Evolutionary conservation across 176 grass and related monocot species (phyloP), one percentile per base, ranked within the genome.

Genomic region (Aegilops sharonensis): DNA sequence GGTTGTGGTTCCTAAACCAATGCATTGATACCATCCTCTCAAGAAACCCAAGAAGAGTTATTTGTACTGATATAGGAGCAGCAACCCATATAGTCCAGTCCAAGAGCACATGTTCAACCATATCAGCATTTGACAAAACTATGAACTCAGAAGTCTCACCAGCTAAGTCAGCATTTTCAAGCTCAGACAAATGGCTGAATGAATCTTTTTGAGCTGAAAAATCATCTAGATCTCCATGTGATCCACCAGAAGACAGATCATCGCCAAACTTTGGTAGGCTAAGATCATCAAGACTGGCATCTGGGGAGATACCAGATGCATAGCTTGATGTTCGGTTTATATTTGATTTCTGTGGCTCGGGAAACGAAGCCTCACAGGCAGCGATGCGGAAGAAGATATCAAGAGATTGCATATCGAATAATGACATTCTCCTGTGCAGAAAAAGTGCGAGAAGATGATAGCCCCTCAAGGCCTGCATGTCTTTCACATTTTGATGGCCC

Each of bases 21-120:
- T 99, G 97, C 97, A 99, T 99, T 25, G 94, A 99, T 80, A 99
- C 97, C 97, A 99, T 94, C 81, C 94, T 95, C 86, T 99, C 97
- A 5, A 99, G 92, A 93, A 99, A 99, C 68, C 87, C 90, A 66
- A 99, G 94, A 80, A 99, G 90, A 68, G 97, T 92, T 83, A 99
- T 99, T 88, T 99, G 97, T 75, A 99, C 88, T 62, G 94, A 93
- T 87, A 99, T 91, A 70, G 97, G 90, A 40, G 97, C 92, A 73
- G 85, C 85, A 81, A 99, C 97, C 97, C 97, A 99, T 73, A 99
- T 87, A 85, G 94, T 99, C 97, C 97, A 99, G 87, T 99, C 97
- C 64, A 99, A 89, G 65, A 99, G 91, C 75, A 97, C 94, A 78
- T 99, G 97, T 83, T 99, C 97, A 35, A 99, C 97, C 97, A 99